These are phyloP conservation scores for Atkinsonella texensis DNA, from an alignment of 2,329 filamentous ascomycete species.

Conservation along the genomic window DNA sequence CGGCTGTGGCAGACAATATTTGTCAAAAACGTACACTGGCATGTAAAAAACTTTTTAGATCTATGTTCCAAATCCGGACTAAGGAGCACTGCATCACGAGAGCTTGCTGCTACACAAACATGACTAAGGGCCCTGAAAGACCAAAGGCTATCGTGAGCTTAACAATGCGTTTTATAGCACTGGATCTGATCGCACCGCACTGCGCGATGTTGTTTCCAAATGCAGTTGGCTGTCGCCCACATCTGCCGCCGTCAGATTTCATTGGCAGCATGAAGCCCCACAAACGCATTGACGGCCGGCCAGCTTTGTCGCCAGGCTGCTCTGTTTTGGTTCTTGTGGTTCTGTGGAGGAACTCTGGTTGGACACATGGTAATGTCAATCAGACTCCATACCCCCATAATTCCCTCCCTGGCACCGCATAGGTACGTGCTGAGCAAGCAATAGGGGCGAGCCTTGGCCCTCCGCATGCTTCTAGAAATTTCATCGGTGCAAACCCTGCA, in stretches of 20 bases:
- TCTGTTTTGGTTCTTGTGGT: too few relatives aligned
- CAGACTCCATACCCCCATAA: too few relatives aligned
- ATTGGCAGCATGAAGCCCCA: not conserved
- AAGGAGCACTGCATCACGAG: too few relatives aligned
- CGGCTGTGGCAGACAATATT: not conserved
- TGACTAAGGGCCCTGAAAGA: not conserved
- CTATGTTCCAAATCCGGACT: too few relatives aligned
- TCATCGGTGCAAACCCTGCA: not conserved
- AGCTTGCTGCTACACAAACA: too few relatives aligned
- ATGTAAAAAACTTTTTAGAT: too few relatives aligned
- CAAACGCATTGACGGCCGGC: conserved; percentile 1
- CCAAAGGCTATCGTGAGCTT: not conserved
- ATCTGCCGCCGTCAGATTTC: not conserved
- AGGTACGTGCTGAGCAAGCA: not conserved
- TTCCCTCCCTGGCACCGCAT: too few relatives aligned
- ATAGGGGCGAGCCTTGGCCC: not conserved
- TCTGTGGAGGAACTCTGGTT: not conserved
- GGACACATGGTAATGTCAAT: not conserved
- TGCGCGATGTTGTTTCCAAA: not conserved
- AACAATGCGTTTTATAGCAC: not conserved
- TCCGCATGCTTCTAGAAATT: not conserved
- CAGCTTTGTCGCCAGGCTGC: not conserved
- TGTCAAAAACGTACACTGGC: too few relatives aligned
- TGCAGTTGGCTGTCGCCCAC: not conserved
- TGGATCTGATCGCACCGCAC: not conserved